Evolutionary conservation across 495 filamentous ascomycete genomes (phyloP), one percentile per base, ranked within the genome.

Genomic region (Penicillium ochrochloron): DNA sequence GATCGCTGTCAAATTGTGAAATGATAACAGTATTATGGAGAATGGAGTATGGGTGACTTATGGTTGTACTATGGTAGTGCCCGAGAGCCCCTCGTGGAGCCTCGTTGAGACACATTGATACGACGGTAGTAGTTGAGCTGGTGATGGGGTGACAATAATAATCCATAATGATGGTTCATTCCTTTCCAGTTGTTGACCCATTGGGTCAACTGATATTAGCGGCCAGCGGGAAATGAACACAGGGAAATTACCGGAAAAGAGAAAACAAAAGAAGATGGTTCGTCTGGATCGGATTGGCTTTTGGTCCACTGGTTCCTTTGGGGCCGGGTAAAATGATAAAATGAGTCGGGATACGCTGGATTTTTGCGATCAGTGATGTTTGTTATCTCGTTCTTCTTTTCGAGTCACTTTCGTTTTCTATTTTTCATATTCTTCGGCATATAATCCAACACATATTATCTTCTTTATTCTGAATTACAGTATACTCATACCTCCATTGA

Each of bases 51-150:
- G 25, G 25, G 25, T 27, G 25, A 27, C 25, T 27, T 27, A 27
- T 27, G 25, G 25, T 27, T 27, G 48, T 52, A 7, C 25, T 15
- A 52, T 15, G 25, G 19, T 31, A 52, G 25, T 15, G 48, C 21
- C 21, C 44, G 44, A 48, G 44, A 48, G 5, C 41, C 15, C n/a
- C 17, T 14, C 10, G 12, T 27, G 25, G 48, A 27, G 48, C 17
- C 17, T n/a, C 41, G 19, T 48, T 48, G 21, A 23, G 19, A 48
- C 44, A 3, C 44, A 11, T 25, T 10, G 59, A 69, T 69, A 63
- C 60, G 67, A 69, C 67, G 63, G 63, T 68, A 57, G 66, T 61
- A 37, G 35, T 37, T 37, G 66, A 58, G 44, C 41, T 4, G 25
- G 57, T 50, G 5, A 2, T 17, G 35, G 35, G 11, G 25, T 27